Percentiles rank a stretch among this genome's conserved stretches.
Evolutionary conservation across 768 basidiomycete species (phyloP).

Genomic region (Wakefieldia striispora): DNA sequence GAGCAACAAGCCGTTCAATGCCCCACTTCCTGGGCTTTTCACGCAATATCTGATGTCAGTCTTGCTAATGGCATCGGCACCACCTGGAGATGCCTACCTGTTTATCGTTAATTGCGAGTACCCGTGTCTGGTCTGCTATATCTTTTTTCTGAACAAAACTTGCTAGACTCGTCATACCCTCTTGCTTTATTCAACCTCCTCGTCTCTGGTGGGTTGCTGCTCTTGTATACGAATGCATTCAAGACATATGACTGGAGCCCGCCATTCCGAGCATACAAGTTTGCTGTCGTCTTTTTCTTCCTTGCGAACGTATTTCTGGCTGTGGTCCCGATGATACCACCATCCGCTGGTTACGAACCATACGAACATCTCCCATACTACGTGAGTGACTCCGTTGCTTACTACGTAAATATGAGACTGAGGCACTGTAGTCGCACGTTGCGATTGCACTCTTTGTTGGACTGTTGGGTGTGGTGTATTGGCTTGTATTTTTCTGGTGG

Average conservation of each 20-base stretch:
- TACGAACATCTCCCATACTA: constrained; percentile 68
- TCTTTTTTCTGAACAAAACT: neutral
- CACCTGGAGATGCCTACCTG: constrained; percentile 72
- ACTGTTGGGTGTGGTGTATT: constrained; percentile 51
- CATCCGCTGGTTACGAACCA: constrained; percentile 44
- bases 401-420: neutral
- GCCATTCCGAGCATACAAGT: constrained; percentile 57
- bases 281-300: constrained; percentile 52
- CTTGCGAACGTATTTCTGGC: constrained; percentile 64
- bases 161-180: constrained; percentile 57
- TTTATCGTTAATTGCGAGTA: constrained; percentile 64
- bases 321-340: constrained; percentile 63
- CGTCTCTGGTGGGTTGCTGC: constrained; percentile 59
- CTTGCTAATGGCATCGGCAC: constrained; percentile 51
- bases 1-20: constrained; percentile 66
- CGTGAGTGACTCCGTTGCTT: constrained; percentile 39
- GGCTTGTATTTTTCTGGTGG: constrained; percentile 53
- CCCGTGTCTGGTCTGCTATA: neutral
- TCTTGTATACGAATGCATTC: constrained; percentile 51
- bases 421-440: constrained; percentile 44
- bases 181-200: constrained; percentile 54
- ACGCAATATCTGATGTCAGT: constrained; percentile 61
- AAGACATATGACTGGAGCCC: constrained; percentile 55
- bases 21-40: constrained; percentile 62
- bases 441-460: constrained; percentile 47